phyloP scores from a whole-genome alignment of 2,329 filamentous ascomycete species.

The Colletotrichum musae region DNA sequence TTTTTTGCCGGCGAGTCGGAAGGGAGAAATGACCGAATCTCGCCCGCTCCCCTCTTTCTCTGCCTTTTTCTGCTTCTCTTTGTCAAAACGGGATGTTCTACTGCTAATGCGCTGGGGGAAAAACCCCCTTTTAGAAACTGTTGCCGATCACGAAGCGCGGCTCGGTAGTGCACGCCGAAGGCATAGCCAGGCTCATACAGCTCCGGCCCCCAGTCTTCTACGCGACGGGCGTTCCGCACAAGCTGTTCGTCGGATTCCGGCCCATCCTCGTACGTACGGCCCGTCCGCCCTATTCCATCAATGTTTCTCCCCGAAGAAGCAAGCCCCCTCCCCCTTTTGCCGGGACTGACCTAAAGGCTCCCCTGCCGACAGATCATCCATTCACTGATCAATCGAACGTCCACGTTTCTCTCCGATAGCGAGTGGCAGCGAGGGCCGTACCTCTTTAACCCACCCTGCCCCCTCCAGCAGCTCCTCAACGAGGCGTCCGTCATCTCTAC shows the following conservation, averaged over 20 bases:
- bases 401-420: constrained; percentile 49
- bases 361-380: constrained; percentile 47
- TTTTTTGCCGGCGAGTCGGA: neutral
- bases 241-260: constrained; percentile 56
- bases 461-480: constrained; percentile 52
- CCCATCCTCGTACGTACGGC: constrained; percentile 52
- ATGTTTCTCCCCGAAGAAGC: too few species aligned
- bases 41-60: too few species aligned
- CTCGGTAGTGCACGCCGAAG: constrained; percentile 51
- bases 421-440: constrained; percentile 53
- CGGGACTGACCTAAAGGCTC: too few species aligned
- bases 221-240: constrained; percentile 51
- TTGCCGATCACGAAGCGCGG: constrained; percentile 48
- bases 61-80: too few species aligned
- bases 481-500: constrained; percentile 48
- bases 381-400: constrained; percentile 46
- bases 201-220: constrained; percentile 49
- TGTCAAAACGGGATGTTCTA: too few species aligned
- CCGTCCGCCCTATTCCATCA: too few species aligned
- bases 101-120: too few species aligned
- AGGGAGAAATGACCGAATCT: too few species aligned
- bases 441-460: constrained; percentile 42
- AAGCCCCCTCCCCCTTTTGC: too few species aligned
- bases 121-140: constrained; percentile 44
- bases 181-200: constrained; percentile 52